These are phyloP conservation scores for Trichoderma sp. DNA, from an alignment of 2,329 filamentous ascomycete genomes.

Conservation along the genomic window DNA sequence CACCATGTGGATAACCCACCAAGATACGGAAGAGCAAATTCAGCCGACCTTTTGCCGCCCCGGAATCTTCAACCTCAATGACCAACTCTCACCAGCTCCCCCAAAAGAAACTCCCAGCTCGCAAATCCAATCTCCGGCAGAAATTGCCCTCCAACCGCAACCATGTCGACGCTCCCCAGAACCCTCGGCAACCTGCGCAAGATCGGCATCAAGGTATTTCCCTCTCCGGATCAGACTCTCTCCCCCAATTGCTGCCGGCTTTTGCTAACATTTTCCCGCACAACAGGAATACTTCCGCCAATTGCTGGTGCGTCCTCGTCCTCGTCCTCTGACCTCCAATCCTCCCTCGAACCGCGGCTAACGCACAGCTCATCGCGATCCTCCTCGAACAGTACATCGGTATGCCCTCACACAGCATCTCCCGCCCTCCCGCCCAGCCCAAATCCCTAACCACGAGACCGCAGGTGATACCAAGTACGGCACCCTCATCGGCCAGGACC, in stretches of 20 bases:
- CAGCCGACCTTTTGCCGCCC: constrained; percentile 33
- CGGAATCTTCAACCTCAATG: constrained; percentile 6
- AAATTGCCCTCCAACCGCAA: constrained; percentile 36
- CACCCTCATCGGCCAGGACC: constrained; percentile 77
- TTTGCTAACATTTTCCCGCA: constrained; percentile 21
- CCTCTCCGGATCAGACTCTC: not conserved
- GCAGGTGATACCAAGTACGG: constrained; percentile 95
- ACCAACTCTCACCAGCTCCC: constrained; percentile 1
- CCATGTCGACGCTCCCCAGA: constrained; percentile 88
- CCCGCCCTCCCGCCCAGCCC: not conserved
- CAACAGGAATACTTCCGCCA: constrained; percentile 88
- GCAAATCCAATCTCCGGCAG: constrained; percentile 20
- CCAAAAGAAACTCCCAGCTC: constrained; percentile 6
- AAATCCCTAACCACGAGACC: not conserved
- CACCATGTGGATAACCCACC: not conserved
- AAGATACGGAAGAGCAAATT: not conserved
- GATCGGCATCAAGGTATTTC: constrained; percentile 77
- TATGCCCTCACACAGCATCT: constrained; percentile 30
- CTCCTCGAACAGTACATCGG: constrained; percentile 51
- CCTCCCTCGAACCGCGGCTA: constrained; percentile 26
- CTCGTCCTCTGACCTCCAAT: constrained; percentile 22
- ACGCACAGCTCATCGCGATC: constrained; percentile 18
- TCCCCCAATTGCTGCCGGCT: not conserved
- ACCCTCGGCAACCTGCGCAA: constrained; percentile 83
- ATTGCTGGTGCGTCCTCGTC: constrained; percentile 70